These are phyloP conservation scores for Dispira simplex DNA, from an alignment of 192 early-diverging fungal genomes.

Conservation along the genomic window DNA sequence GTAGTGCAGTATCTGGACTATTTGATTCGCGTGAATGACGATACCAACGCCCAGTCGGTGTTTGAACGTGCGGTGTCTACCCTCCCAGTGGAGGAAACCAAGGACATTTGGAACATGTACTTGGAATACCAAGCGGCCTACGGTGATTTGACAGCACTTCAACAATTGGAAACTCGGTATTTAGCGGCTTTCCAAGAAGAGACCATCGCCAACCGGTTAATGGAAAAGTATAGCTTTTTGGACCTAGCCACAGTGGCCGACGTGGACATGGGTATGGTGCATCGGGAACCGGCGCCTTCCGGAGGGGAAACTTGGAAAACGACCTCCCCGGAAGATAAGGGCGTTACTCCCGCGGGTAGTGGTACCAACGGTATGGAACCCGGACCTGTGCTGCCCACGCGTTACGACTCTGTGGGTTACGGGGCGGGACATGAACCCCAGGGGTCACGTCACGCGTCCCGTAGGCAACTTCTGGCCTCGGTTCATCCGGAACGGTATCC, in stretches of 20 bases:
- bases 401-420: constrained; percentile 9
- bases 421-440: constrained; percentile 12
- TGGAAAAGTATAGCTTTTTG: constrained; percentile 58
- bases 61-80: constrained; percentile 78
- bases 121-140: constrained; percentile 75
- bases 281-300: no score
- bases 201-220: constrained; percentile 38
- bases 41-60: constrained; percentile 77
- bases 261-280: constrained; percentile 49
- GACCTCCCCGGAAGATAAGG: constrained; percentile 21
- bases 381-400: constrained; percentile 11
- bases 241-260: constrained; percentile 57
- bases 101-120: constrained; percentile 67
- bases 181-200: constrained; percentile 58
- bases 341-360: constrained; percentile 10
- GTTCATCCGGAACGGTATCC: constrained; percentile 53
- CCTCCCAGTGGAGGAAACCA: constrained; percentile 48
- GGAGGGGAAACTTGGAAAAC: no score
- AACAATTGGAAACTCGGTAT: constrained; percentile 62
- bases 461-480: constrained; percentile 31
- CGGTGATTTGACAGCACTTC: constrained; percentile 62
- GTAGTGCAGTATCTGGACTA: constrained; percentile 74
- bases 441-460: constrained; percentile 17
- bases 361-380: background rate
- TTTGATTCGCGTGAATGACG: constrained; percentile 78